phyloP scores from a whole-genome alignment of 2,329 filamentous ascomycete species.

The Neoarthrinium moseri region DNA sequence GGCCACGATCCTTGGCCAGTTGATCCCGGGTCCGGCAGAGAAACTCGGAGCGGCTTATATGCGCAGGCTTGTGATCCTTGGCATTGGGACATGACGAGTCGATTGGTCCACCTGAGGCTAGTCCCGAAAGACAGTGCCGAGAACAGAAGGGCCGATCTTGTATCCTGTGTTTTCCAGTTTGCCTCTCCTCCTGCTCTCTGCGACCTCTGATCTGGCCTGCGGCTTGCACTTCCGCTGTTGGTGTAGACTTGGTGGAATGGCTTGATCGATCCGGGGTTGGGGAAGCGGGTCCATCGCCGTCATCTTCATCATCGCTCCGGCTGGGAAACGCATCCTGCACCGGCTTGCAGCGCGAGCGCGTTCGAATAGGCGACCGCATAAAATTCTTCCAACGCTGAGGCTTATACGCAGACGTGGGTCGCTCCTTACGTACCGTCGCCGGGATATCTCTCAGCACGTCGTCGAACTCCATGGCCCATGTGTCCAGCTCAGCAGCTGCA shows the following conservation, averaged over 20 bases:
- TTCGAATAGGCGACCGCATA: slow-evolving; percentile 26
- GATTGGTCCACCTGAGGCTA: slow-evolving; percentile 46
- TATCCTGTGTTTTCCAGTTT: slow-evolving; percentile 10
- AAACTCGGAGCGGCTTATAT: slow-evolving; percentile 26
- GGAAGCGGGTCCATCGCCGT: slow-evolving; percentile 6
- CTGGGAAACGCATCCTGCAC: background rate
- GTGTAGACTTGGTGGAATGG: background rate
- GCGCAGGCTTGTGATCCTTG: slow-evolving; percentile 18
- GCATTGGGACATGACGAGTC: slow-evolving; percentile 29
- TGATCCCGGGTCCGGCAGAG: slow-evolving; percentile 23
- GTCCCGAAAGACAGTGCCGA: slow-evolving; percentile 33
- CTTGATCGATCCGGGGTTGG: slow-evolving; percentile 6
- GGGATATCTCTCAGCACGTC: slow-evolving; percentile 14
- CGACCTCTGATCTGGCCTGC: background rate
- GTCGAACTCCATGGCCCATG: slow-evolving; percentile 30
- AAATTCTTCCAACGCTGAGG: slow-evolving; percentile 26
- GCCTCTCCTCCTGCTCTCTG: background rate
- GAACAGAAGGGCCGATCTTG: slow-evolving; percentile 15
- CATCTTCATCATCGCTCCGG: background rate
- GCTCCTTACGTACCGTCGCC: slow-evolving; percentile 11
- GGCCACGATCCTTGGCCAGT: slow-evolving; percentile 27
- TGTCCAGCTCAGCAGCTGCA: slow-evolving; percentile 23
- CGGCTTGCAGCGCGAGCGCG: slow-evolving; percentile 22
- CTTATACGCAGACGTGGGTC: slow-evolving; percentile 10
- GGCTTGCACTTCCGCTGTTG: background rate